Conservation (phyloP, 1,284 basidiomycete species). For the Ustilago cynodontis region DNA sequence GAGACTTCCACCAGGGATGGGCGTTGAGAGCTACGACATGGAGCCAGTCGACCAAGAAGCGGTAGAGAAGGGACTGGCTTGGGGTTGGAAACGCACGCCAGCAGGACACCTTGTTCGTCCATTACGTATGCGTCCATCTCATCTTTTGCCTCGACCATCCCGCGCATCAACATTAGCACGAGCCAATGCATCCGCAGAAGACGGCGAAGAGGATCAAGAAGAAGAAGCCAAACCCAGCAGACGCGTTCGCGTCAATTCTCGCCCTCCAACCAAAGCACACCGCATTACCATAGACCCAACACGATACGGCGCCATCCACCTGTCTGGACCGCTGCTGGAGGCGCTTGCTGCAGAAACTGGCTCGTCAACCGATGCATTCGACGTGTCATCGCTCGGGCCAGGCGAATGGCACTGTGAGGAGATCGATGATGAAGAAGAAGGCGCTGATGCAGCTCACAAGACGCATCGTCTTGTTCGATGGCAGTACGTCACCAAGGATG, state of each 20-base stretch:
- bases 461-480: conserved; percentile 39
- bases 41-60: conserved; percentile 41
- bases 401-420: conserved; percentile 45
- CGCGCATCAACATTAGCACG: conserved; percentile 17
- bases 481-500: conserved; percentile 47
- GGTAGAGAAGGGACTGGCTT: conserved; percentile 50
- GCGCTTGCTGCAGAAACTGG: conserved; percentile 24
- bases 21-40: conserved; percentile 46
- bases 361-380: conserved; percentile 16
- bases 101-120: conserved; percentile 64
- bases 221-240: conserved; percentile 14
- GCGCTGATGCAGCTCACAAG: background rate
- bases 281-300: conserved; percentile 65
- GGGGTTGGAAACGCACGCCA: conserved; percentile 68
- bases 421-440: conserved; percentile 30
- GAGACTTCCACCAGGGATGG: conserved; percentile 51
- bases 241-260: conserved; percentile 38
- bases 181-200: conserved; percentile 13
- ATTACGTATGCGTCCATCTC: conserved; percentile 60
- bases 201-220: conserved; percentile 22
- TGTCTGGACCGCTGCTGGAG: conserved; percentile 54
- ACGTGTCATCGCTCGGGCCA: conserved; percentile 23
- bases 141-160: conserved; percentile 53
- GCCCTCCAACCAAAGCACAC: conserved; percentile 43
- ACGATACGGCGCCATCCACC: conserved; percentile 61